A percentile compares a stretch with the other conserved stretches of the same genome.
Evolutionary conservation across 768 basidiomycete species (phyloP).

Genomic region (Boletus rubescentipes): DNA sequence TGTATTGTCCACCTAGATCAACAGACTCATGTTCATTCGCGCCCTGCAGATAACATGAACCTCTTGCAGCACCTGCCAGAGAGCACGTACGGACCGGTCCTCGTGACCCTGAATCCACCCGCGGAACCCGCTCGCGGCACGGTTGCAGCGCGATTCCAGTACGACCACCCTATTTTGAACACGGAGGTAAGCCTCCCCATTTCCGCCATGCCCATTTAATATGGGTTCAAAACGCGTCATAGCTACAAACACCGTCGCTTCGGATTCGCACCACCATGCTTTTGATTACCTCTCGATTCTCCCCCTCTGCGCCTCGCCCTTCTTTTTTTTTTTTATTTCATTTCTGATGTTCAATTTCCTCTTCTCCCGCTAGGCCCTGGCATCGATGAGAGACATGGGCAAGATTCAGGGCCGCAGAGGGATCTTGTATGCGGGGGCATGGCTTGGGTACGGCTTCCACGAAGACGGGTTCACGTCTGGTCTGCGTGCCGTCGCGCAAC

Average conservation of each 20-base stretch:
- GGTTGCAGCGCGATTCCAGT: constrained; percentile 51
- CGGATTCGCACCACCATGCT: too few relatives aligned
- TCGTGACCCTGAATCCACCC: constrained; percentile 74
- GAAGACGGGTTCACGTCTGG: constrained; percentile 70
- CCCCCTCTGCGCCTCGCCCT: neutral
- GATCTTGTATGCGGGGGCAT: constrained; percentile 68
- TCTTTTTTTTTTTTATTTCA: too few relatives aligned
- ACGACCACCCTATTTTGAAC: constrained; percentile 71
- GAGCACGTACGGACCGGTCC: constrained; percentile 54
- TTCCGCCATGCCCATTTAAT: neutral
- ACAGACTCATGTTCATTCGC: neutral
- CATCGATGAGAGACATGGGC: constrained; percentile 50
- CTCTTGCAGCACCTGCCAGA: constrained; percentile 66
- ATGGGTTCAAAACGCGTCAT: neutral
- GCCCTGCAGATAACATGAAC: constrained; percentile 66
- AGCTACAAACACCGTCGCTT: neutral
- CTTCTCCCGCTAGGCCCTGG: constrained; percentile 42
- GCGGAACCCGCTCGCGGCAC: constrained; percentile 45
- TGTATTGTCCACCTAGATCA: neutral
- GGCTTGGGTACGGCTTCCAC: constrained; percentile 78
- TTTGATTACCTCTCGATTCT: neutral
- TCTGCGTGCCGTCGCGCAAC: constrained; percentile 34
- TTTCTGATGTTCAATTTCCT: too few relatives aligned
- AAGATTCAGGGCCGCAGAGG: constrained; percentile 62
- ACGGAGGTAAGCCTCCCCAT: constrained; percentile 36